Conservation (phyloP, 164 flowering plant species). For the Cinnamomum micranthum region DNA sequence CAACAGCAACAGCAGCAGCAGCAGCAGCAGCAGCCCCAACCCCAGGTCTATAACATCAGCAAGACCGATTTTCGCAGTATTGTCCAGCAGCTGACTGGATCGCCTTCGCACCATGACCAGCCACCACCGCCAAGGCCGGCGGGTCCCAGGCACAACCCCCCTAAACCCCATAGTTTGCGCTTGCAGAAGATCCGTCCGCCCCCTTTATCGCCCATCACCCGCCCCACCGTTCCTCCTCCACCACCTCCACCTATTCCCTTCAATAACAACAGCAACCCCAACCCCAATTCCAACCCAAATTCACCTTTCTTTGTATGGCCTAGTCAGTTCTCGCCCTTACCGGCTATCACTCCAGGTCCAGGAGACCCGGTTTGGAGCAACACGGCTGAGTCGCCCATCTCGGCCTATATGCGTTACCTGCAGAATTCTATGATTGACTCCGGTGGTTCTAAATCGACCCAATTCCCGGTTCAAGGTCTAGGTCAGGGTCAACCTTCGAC, state of each 20-base stretch:
- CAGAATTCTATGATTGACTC: conserved; percentile 59
- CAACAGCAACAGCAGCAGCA: background rate
- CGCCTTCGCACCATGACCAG: conserved; percentile 55
- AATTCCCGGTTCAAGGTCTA: conserved; percentile 9
- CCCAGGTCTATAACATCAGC: conserved; percentile 92
- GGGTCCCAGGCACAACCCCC: conserved; percentile 46
- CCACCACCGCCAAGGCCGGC: conserved; percentile 22
- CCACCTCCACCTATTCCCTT: conserved; percentile 24
- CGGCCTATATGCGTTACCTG: conserved; percentile 89
- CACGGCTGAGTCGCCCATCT: conserved; percentile 78
- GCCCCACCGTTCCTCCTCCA: conserved; percentile 37
- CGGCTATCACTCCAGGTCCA: conserved; percentile 33
- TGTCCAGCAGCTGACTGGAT: conserved; percentile 94
- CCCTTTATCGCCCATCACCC: conserved; percentile 57
- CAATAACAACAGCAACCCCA: conserved; percentile 18
- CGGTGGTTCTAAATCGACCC: conserved; percentile 7
- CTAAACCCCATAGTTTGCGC: conserved; percentile 63
- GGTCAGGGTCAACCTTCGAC: conserved; percentile 23
- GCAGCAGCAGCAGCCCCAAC: conserved; percentile 68
- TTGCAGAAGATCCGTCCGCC: conserved; percentile 87
- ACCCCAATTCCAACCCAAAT: background rate
- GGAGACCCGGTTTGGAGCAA: conserved; percentile 44
- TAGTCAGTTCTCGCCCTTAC: conserved; percentile 28
- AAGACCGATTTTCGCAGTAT: conserved; percentile 84
- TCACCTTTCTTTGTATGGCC: conserved; percentile 18